Evolutionary conservation across 2,329 filamentous ascomycete species (phyloP), one percentile per base, ranked within the genome.

Genomic region (Thelonectria discophora): DNA sequence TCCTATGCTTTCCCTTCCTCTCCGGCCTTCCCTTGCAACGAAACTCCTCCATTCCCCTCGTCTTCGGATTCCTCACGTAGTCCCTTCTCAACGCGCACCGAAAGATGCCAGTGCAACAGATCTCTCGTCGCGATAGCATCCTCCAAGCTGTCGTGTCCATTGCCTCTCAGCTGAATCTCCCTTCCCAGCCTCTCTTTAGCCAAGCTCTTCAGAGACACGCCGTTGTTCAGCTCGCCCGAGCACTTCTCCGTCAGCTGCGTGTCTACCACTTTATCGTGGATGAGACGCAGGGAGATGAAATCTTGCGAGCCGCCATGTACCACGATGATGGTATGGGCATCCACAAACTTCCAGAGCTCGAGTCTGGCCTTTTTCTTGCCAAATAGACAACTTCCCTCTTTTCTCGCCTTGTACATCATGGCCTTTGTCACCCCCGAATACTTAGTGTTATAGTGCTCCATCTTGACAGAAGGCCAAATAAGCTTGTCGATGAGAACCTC

Each of bases 401-500:
- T 71, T 1, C 72, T 71, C 3, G 78, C 79, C 0, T 72, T 62
- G 2, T 76, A 63, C 71, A 86, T 78, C 18, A 76, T 74, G 2
- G 58, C 60, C 27, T 69, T 69, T 0, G 76, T 79, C 2, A 87
- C 78, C 1, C 85, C 84, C 0, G 84, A 85, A 62, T 72, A 85
- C 3, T 71, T 74, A 0, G 82, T 85, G 67, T 84, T 83, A 67
- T 79, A 79, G 66, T 86, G 80, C 5, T 68, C 54, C 77, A 87
- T 82, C 9, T 67, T 67, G 0, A 80, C 76, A 11, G 76, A 70
- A 0, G 85, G 84, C 48, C 73, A 79, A 3, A 87, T 83, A 1
- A 87, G 75, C 6, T 73, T 77, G 69, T 87, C 81, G 30, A 87
- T 69, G 1, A 87, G 77, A 11, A 81, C 67, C 13, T 78, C 68